These are phyloP conservation scores for Podaxis sp. DNA, from an alignment of 768 basidiomycete species.

Conservation along the genomic window DNA sequence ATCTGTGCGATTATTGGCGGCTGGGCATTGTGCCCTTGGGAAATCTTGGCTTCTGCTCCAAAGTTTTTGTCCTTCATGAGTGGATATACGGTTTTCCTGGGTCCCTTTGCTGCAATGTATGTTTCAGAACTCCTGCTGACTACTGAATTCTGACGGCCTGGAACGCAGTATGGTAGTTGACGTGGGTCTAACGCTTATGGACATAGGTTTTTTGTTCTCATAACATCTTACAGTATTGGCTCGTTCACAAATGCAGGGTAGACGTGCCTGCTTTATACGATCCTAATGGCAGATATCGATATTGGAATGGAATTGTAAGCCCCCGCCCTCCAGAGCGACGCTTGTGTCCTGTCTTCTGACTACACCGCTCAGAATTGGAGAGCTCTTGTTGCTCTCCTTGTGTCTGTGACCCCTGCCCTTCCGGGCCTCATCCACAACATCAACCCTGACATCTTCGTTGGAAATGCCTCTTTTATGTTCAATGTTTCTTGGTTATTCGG, in stretches of 20 bases:
- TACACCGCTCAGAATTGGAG: conserved; percentile 70
- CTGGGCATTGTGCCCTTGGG: conserved; percentile 87
- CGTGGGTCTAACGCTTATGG: conserved; percentile 29
- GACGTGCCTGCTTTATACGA: conserved; percentile 87
- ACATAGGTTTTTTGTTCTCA: not conserved
- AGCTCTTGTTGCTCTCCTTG: conserved; percentile 64
- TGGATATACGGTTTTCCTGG: conserved; percentile 84
- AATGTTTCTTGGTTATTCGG: conserved; percentile 79
- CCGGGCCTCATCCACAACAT: conserved; percentile 81
- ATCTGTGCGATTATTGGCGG: conserved; percentile 82
- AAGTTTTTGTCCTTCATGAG: conserved; percentile 78
- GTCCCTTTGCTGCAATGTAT: conserved; percentile 80
- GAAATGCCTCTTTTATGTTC: conserved; percentile 55
- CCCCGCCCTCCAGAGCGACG: not conserved
- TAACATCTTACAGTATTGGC: conserved; percentile 58
- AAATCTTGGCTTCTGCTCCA: conserved; percentile 68
- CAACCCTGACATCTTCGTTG: conserved; percentile 61
- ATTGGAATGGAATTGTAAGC: conserved; percentile 69
- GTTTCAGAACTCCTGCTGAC: conserved; percentile 23
- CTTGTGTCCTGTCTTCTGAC: conserved; percentile 3
- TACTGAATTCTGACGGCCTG: not conserved
- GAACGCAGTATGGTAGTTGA: conserved; percentile 43
- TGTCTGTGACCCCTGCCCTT: conserved; percentile 68
- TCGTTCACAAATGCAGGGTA: conserved; percentile 68
- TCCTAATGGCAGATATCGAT: conserved; percentile 77